Percentiles rank a stretch among this genome's conserved stretches.
These are phyloP conservation scores for Cryptococcus sp. DNA, from an alignment of 1,284 basidiomycete species.

Conservation along the genomic window DNA sequence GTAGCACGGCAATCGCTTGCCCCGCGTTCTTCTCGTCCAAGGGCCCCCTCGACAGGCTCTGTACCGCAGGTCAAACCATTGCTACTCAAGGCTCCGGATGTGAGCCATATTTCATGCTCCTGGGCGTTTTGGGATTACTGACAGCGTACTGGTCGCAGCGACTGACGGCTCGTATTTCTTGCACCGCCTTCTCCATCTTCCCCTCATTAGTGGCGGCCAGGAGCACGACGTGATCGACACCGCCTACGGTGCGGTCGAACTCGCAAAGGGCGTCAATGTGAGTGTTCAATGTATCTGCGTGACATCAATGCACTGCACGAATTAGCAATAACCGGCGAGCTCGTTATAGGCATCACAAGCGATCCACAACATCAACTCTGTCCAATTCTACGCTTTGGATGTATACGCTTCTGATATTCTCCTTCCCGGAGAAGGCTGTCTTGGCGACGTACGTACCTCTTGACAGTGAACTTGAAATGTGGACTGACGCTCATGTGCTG, in stretches of 20 bases:
- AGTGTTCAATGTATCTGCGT: not conserved
- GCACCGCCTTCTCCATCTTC: slow-evolving; percentile 18
- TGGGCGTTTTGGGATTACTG: not conserved
- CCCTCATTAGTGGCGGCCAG: slow-evolving; percentile 8
- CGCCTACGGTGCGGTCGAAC: slow-evolving; percentile 14
- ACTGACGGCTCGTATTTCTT: slow-evolving; percentile 23
- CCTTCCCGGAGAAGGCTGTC: slow-evolving; percentile 16
- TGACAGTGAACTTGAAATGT: not conserved
- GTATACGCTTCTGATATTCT: slow-evolving; percentile 19
- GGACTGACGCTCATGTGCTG: too few relatives aligned
- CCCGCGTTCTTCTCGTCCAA: slow-evolving; percentile 19
- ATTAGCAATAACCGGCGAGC: not conserved
- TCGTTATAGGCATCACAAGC: slow-evolving; percentile 11
- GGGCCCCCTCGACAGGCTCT: slow-evolving; percentile 11
- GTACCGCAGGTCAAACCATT: slow-evolving; percentile 14
- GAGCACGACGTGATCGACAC: slow-evolving; percentile 15
- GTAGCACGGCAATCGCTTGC: slow-evolving; percentile 7
- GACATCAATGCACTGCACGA: too few relatives aligned
- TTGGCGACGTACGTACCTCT: slow-evolving; percentile 15
- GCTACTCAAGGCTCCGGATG: slow-evolving; percentile 18
- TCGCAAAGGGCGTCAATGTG: slow-evolving; percentile 20
- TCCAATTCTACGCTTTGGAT: slow-evolving; percentile 20
- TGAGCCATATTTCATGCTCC: not conserved
- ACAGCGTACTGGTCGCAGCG: slow-evolving; percentile 1
- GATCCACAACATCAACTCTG: slow-evolving; percentile 12